These are phyloP conservation scores for Chalara sp. DNA, from an alignment of 2,329 filamentous ascomycete species.

Conservation along the genomic window DNA sequence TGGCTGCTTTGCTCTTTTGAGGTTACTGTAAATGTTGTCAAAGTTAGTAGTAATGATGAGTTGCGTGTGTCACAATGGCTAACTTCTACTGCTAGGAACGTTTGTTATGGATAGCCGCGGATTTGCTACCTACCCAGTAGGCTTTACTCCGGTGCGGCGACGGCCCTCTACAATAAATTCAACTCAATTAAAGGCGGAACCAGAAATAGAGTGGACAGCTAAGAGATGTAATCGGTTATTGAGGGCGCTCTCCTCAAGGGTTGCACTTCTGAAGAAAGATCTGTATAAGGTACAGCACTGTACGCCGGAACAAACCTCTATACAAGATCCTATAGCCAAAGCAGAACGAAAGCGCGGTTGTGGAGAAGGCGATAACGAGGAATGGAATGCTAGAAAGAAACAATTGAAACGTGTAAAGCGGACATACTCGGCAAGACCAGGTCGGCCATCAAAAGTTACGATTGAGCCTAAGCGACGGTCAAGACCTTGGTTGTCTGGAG, in stretches of 20 bases:
- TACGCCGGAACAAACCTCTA: too few species aligned
- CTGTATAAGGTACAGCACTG: slow-evolving; percentile 8
- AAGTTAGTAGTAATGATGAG: too few species aligned
- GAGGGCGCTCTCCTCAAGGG: slow-evolving; percentile 35
- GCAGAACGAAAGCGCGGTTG: not conserved
- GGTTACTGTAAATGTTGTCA: too few species aligned
- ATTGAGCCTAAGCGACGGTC: not conserved
- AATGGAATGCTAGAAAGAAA: slow-evolving; percentile 20
- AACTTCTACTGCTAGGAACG: too few species aligned
- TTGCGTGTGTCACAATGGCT: too few species aligned
- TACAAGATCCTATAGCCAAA: too few species aligned
- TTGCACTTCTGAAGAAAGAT: slow-evolving; percentile 33
- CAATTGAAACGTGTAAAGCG: slow-evolving; percentile 12
- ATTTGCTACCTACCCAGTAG: slow-evolving; percentile 6
- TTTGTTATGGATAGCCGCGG: not conserved
- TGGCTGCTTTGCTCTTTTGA: too few species aligned
- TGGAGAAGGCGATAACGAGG: slow-evolving; percentile 7
- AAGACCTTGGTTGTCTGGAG: not conserved
- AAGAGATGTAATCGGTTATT: slow-evolving; percentile 37
- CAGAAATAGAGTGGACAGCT: slow-evolving; percentile 31
- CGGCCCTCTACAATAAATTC: slow-evolving; percentile 16
- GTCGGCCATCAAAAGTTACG: not conserved
- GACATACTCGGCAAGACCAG: slow-evolving; percentile 22
- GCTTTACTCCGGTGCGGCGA: slow-evolving; percentile 23
- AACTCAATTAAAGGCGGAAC: slow-evolving; percentile 11